These are phyloP conservation scores for Arthrobotrys musiformis DNA, from an alignment of 2,329 filamentous ascomycete genomes.

Conservation along the genomic window DNA sequence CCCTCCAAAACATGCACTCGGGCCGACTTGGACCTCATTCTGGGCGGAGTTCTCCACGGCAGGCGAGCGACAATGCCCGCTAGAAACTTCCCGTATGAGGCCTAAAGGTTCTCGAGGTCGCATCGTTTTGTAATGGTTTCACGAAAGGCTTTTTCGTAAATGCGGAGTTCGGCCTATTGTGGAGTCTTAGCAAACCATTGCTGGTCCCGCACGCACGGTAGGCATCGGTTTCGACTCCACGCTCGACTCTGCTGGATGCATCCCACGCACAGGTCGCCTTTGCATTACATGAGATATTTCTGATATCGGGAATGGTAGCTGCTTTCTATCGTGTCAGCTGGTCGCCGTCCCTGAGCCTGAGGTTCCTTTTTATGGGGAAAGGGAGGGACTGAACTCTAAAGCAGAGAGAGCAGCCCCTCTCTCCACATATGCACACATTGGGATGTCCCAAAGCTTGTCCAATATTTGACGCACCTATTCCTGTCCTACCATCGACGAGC, in stretches of 20 bases:
- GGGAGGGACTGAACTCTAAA: conserved; percentile 18
- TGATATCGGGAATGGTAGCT: conserved; percentile 37
- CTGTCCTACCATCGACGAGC: conserved; percentile 7
- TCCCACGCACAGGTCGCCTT: conserved; percentile 35
- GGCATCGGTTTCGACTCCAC: conserved; percentile 29
- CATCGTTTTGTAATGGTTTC: conserved; percentile 51
- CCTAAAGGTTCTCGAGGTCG: conserved; percentile 9
- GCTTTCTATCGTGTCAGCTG: conserved; percentile 21
- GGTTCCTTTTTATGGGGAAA: conserved; percentile 14
- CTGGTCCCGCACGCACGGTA: conserved; percentile 29
- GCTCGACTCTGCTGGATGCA: conserved; percentile 8
- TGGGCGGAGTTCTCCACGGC: conserved; percentile 52
- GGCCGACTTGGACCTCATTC: conserved; percentile 34
- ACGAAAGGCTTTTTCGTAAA: conserved; percentile 24
- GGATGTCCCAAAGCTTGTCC: conserved; percentile 24
- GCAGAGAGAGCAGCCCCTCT: conserved; percentile 15
- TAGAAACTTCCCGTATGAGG: conserved; percentile 47
- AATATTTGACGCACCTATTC: conserved; percentile 37
- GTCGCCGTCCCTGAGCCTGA: conserved; percentile 46
- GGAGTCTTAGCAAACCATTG: not conserved
- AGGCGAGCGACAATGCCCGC: conserved; percentile 28
- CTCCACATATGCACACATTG: no score
- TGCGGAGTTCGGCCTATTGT: conserved; percentile 33
- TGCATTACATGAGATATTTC: conserved; percentile 31
- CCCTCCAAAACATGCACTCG: conserved; percentile 29